Evolutionary conservation across 495 filamentous ascomycete species (phyloP).

Genomic region (Chaetomidium leptoderma): DNA sequence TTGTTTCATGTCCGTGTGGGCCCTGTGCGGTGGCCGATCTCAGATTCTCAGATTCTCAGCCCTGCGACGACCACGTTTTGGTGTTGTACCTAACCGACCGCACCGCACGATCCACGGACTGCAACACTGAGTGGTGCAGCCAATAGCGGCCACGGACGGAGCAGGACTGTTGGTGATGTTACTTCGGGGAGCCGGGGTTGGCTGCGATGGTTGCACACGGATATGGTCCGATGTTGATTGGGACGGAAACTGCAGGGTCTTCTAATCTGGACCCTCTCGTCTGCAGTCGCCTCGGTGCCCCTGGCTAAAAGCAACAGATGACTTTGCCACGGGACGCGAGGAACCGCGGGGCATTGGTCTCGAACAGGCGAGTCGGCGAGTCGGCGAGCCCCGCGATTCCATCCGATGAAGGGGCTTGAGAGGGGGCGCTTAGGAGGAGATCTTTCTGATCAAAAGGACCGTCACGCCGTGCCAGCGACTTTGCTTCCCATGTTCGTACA

Average conservation of each 20-base stretch:
- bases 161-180: neutral
- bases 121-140: neutral
- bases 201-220: neutral
- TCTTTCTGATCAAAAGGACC: neutral
- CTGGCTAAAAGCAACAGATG: conserved; percentile 1
- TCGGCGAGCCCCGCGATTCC: too few species aligned
- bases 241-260: neutral
- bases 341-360: neutral
- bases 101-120: neutral
- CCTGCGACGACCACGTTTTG: conserved; percentile 9
- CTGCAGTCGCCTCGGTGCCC: neutral
- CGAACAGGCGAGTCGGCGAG: neutral
- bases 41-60: neutral
- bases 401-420: too few species aligned
- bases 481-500: neutral
- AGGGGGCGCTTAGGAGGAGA: too few species aligned
- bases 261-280: neutral
- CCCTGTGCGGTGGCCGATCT: neutral
- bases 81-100: too few species aligned
- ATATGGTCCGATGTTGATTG: neutral
- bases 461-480: neutral
- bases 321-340: neutral
- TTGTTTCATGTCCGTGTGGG: conserved; percentile 4
- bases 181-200: neutral
- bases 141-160: neutral